phyloP scores from a whole-genome alignment of 257 asterid species.

The Plantago major region DNA sequence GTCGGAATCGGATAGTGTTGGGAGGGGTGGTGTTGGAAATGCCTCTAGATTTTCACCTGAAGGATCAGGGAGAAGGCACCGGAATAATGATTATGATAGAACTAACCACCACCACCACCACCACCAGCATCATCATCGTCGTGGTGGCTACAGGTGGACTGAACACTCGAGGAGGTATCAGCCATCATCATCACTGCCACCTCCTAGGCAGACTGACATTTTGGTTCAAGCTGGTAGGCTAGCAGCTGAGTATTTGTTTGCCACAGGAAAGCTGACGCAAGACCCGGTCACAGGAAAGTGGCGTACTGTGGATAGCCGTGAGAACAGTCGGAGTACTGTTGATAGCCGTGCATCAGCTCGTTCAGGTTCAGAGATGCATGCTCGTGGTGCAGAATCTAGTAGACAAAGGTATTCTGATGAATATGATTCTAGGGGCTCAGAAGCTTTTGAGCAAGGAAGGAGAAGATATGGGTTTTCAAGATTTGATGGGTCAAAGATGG shows the following conservation, averaged over 20 bases:
- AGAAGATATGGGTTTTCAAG: slow-evolving; percentile 53
- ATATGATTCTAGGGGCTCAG: slow-evolving; percentile 37
- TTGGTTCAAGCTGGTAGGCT: slow-evolving; percentile 86
- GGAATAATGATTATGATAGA: slow-evolving; percentile 46
- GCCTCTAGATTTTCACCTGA: slow-evolving; percentile 67
- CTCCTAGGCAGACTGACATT: slow-evolving; percentile 44
- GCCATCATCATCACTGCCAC: slow-evolving; percentile 41
- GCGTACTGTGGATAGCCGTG: slow-evolving; percentile 48
- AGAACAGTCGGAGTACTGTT: slow-evolving; percentile 24
- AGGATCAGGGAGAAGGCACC: slow-evolving; percentile 57
- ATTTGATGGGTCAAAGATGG: slow-evolving; percentile 45
- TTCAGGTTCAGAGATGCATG: slow-evolving; percentile 57
- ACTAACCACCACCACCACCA: slow-evolving; percentile 27
- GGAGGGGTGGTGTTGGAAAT: slow-evolving; percentile 48
- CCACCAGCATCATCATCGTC: slow-evolving; percentile 43
- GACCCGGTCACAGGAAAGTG: slow-evolving; percentile 70
- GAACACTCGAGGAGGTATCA: slow-evolving; percentile 58
- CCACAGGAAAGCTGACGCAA: slow-evolving; percentile 71
- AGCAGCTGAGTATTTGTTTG: slow-evolving; percentile 82
- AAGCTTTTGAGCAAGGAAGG: slow-evolving; percentile 47
- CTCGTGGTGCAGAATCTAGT: slow-evolving; percentile 40
- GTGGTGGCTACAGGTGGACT: slow-evolving; percentile 72
- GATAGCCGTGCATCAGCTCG: slow-evolving; percentile 54
- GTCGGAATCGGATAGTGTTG: slow-evolving; percentile 54
- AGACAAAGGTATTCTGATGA: slow-evolving; percentile 62